phyloP scores from a whole-genome alignment of 129 eudicot genomes.

The Oenanthe sinensis region DNA sequence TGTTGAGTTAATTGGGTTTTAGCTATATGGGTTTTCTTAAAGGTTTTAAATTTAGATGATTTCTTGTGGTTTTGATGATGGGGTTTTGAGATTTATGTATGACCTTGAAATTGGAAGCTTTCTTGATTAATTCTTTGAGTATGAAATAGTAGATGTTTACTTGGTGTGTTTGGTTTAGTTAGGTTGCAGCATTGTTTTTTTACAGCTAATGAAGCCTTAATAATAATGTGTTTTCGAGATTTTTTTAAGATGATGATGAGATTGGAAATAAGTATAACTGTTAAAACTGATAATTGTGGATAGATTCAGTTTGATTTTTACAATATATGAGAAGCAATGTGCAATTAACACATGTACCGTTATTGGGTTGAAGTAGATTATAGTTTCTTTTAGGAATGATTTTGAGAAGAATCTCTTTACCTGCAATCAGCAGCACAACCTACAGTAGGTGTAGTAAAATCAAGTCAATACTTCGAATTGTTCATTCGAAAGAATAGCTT shows the following conservation, averaged over 20 bases:
- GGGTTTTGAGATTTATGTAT: not conserved
- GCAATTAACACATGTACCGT: not conserved
- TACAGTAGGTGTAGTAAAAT: not conserved
- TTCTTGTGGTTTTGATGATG: not conserved
- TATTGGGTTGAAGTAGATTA: not conserved
- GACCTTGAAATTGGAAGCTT: not conserved
- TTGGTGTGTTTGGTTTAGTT: not conserved
- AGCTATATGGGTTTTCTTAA: constrained; percentile 1
- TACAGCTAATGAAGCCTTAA: not conserved
- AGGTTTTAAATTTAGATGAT: not conserved
- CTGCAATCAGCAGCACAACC: no score
- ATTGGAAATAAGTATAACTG: not conserved
- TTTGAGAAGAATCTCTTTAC: not conserved
- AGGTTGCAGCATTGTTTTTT: not conserved
- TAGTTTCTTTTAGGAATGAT: no score
- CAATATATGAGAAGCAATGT: not conserved
- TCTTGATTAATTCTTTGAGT: not conserved
- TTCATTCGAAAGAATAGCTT: not conserved
- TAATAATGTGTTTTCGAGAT: not conserved
- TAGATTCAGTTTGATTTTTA: not conserved
- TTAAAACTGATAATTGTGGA: not conserved
- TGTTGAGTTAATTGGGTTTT: not conserved
- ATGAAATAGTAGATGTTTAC: not conserved
- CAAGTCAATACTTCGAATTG: not conserved
- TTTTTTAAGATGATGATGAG: not conserved